These are phyloP conservation scores for Fusarium transvaalense DNA, from an alignment of 2,329 filamentous ascomycete species.

Conservation along the genomic window DNA sequence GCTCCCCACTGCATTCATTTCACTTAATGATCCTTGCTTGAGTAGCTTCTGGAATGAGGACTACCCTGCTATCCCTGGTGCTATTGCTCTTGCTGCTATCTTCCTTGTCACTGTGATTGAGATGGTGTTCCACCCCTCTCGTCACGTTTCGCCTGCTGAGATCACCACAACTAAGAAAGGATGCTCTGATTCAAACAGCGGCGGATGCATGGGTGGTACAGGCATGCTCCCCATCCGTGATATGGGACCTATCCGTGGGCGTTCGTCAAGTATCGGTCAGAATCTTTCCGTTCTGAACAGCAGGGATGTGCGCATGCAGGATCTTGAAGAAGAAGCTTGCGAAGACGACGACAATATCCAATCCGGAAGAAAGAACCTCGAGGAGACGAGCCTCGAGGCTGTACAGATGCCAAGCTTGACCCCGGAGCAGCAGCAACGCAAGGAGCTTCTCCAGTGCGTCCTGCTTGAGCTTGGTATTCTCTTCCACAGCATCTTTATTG, in stretches of 20 bases:
- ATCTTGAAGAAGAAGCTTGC: conserved; percentile 29
- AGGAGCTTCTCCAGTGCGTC: conserved; percentile 80
- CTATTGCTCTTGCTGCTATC: conserved; percentile 83
- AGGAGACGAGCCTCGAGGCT: conserved; percentile 45
- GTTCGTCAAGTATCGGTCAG: conserved; percentile 53
- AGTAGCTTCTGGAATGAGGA: conserved; percentile 79
- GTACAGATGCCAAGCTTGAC: conserved; percentile 48
- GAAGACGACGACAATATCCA: conserved; percentile 32
- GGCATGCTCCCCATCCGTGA: conserved; percentile 51
- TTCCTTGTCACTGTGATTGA: conserved; percentile 85
- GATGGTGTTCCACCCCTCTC: conserved; percentile 69
- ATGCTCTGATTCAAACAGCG: conserved; percentile 14
- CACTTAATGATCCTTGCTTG: conserved; percentile 74
- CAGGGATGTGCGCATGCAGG: conserved; percentile 31
- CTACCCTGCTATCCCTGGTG: conserved; percentile 82
- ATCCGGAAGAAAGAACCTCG: conserved; percentile 38
- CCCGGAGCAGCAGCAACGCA: conserved; percentile 69
- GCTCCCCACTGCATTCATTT: conserved; percentile 73
- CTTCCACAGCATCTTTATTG: conserved; percentile 78
- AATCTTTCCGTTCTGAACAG: conserved; percentile 50
- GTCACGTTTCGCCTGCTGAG: conserved; percentile 47
- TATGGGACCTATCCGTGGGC: conserved; percentile 52
- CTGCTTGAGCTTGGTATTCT: conserved; percentile 81
- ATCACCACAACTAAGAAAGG: conserved; percentile 6
- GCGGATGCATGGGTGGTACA: conserved; percentile 46